Percentiles rank a stretch among this genome's conserved stretches.
These are phyloP conservation scores for Thalassiosira exigua DNA, from an alignment of 352 stramenopile genomes.

Conservation along the genomic window DNA sequence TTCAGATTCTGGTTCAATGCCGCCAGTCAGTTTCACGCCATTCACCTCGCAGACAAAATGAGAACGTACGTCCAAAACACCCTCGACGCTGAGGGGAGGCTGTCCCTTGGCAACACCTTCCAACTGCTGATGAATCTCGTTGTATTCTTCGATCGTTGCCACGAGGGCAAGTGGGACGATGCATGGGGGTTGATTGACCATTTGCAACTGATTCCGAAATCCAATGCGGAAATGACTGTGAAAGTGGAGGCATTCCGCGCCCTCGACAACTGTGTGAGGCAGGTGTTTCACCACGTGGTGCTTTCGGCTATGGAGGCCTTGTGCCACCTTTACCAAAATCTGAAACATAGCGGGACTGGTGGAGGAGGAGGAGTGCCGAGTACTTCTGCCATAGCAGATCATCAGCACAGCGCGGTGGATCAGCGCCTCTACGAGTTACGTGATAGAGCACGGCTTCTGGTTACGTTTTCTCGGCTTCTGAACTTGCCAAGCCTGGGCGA, in stretches of 20 bases:
- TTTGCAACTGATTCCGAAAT: slow-evolving; percentile 49
- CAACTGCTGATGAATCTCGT: slow-evolving; percentile 69
- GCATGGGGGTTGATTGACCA: slow-evolving; percentile 60
- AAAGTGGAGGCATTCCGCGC: slow-evolving; percentile 56
- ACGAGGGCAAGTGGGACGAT: slow-evolving; percentile 54
- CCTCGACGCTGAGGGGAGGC: slow-evolving; percentile 50
- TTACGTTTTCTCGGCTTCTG: slow-evolving; percentile 61
- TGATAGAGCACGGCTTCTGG: slow-evolving; percentile 44
- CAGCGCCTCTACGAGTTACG: slow-evolving; percentile 47
- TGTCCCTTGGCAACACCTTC: slow-evolving; percentile 63
- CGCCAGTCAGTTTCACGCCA: slow-evolving; percentile 49
- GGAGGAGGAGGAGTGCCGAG: not conserved
- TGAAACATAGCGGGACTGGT: slow-evolving; percentile 20
- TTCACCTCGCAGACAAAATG: slow-evolving; percentile 53
- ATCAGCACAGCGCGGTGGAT: slow-evolving; percentile 39
- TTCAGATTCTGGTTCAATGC: slow-evolving; percentile 64
- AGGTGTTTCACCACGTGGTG: slow-evolving; percentile 59
- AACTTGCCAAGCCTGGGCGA: slow-evolving; percentile 47
- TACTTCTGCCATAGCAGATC: slow-evolving; percentile 4
- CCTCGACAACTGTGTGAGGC: slow-evolving; percentile 47
- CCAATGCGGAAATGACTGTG: slow-evolving; percentile 49
- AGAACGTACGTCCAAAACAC: slow-evolving; percentile 58
- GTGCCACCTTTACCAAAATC: slow-evolving; percentile 52
- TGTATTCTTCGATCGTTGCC: slow-evolving; percentile 67
- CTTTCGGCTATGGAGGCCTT: slow-evolving; percentile 60